Base-by-base conservation (phyloP, 1,284 basidiomycete genomes). In the Cryptococcus amylolentus region DNA sequence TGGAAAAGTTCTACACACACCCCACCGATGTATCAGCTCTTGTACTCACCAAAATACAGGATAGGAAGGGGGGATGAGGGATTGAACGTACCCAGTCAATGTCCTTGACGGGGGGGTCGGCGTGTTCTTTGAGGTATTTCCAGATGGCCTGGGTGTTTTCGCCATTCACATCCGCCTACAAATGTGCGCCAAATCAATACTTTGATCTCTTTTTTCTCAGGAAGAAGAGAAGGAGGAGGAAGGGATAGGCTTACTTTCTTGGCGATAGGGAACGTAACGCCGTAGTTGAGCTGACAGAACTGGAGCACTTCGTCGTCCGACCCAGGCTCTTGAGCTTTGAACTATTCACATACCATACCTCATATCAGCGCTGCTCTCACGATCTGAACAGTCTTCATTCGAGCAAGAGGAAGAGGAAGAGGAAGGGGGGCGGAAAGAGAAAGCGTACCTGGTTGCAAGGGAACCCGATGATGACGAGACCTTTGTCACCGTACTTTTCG, bases 401-500 rank as follows among this genome's bases (percentile, higher is more conserved):
- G 14, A 5, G 44, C 1, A 20, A 37, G 8, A 7, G n/a, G 16
- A 40, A 49, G 7, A 49, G 38, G 46, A 31, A 31, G 37, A 5
- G 4, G 13, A 27, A 41, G n/a, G n/a, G n/a, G n/a, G n/a, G n/a
- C n/a, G n/a, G n/a, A n/a, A n/a, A n/a, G n/a, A n/a, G 13, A 27
- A 41, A 18, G 53, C 80, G 60, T 58, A 89, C 89, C 80, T 93
- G 91, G 75, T 95, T 94, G 80, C 86, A 93, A 35, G 91, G 91
- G 81, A 94, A 94, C 2, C 92, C 91, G 56, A 95, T 81, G 65
- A 94, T 84, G 57, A 86, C 80, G 53, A 95, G 82, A 16, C 81
- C 88, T 58, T 83, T 80, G 55, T 87, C 85, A 65, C 87, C 86
- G 80, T 92, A 87, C 76, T 91, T 90, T 64, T 92, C 85, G 76